phyloP scores from a whole-genome alignment of 129 eudicot genomes.

The Arctium minus region DNA sequence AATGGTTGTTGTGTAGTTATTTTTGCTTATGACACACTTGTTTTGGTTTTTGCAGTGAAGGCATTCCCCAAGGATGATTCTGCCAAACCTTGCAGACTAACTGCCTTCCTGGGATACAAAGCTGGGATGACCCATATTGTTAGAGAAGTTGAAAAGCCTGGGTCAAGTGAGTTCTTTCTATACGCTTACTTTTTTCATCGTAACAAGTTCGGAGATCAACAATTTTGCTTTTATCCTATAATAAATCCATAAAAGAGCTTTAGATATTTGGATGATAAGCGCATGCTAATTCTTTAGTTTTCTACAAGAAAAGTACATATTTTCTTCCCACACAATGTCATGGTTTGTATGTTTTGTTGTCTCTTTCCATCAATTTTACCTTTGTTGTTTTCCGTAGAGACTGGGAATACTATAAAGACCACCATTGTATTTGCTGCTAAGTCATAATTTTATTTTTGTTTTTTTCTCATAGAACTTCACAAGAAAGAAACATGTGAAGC shows the following conservation, averaged over 20 bases:
- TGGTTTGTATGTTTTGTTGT: neutral
- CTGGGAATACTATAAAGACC: neutral
- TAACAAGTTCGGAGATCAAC: neutral
- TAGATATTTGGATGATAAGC: neutral
- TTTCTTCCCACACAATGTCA: too few species aligned
- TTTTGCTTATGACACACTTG: neutral
- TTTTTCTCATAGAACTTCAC: constrained; percentile 41
- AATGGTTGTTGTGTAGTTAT: neutral
- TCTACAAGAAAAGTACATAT: too few species aligned
- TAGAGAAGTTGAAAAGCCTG: constrained; percentile 67
- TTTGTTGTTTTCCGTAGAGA: too few species aligned
- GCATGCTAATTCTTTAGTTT: neutral
- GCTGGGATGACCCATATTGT: constrained; percentile 78
- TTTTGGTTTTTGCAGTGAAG: constrained; percentile 45
- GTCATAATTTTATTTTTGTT: neutral
- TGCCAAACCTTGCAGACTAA: constrained; percentile 50
- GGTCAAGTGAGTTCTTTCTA: constrained; percentile 47
- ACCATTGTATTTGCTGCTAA: neutral
- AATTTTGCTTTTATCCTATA: neutral
- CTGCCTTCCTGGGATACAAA: constrained; percentile 67
- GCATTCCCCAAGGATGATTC: constrained; percentile 67
- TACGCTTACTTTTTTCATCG: neutral
- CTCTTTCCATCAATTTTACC: neutral
- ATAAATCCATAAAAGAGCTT: neutral
- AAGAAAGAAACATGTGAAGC: constrained; percentile 71